Evolutionary conservation across 805 yeast genomes (phyloP).

Genomic region (Candida multigemmis): DNA sequence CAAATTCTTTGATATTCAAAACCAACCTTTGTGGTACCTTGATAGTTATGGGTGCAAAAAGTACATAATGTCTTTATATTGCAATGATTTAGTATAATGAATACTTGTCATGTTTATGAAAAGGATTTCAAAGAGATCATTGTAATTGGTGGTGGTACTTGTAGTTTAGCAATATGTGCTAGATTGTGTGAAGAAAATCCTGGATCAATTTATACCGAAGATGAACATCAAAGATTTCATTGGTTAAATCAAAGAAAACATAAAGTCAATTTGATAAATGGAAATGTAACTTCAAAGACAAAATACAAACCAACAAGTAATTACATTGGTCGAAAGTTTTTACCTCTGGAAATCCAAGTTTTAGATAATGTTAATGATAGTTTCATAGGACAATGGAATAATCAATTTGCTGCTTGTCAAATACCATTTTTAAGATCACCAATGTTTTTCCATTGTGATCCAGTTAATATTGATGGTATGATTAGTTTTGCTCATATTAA

Average conservation of each 20-base stretch:
- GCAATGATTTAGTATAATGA: no score
- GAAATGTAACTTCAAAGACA: conserved; percentile 6
- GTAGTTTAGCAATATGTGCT: conserved; percentile 33
- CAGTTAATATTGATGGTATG: conserved; percentile 34
- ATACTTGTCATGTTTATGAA: no score
- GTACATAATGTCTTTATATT: no score
- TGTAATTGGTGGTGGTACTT: conserved; percentile 39
- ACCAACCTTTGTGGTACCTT: no score
- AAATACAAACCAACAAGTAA: conserved; percentile 5
- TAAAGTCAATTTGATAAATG: conserved; percentile 15
- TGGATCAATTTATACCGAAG: conserved; percentile 35
- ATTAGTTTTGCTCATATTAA: conserved; percentile 26
- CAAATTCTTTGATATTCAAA: no score
- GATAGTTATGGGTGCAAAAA: no score
- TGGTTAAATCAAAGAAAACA: conserved; percentile 29
- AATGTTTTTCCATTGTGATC: conserved; percentile 41
- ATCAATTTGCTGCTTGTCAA: conserved; percentile 30
- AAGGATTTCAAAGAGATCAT: conserved; percentile 24
- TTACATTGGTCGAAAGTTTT: conserved; percentile 3
- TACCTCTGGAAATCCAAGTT: conserved; percentile 22
- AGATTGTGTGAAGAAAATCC: conserved; percentile 34
- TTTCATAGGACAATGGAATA: conserved; percentile 36
- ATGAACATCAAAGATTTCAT: conserved; percentile 37
- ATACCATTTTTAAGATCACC: conserved; percentile 37
- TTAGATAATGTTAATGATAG: conserved; percentile 22